Conservation (phyloP, 306 rosid genomes). For the Cicer bijugum region DNA sequence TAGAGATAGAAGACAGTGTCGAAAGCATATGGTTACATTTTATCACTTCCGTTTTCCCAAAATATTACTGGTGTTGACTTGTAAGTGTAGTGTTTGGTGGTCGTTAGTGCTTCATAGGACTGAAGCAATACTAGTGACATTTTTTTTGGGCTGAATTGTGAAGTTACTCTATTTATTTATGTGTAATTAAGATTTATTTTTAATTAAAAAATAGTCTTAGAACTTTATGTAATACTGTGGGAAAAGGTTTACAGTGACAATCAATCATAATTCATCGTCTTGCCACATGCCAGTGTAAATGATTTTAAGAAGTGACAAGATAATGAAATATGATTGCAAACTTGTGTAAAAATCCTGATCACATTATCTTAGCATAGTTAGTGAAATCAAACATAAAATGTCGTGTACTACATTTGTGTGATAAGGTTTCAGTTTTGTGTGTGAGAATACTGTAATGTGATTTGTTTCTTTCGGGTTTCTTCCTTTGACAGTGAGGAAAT, state of each 20-base stretch:
- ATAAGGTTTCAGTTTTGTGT: constrained; percentile 2
- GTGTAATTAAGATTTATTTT: neutral
- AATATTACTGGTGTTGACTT: no score
- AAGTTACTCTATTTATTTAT: neutral
- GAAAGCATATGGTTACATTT: no score
- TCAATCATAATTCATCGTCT: neutral
- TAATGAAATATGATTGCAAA: neutral
- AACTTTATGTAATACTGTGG: neutral
- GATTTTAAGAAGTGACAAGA: neutral
- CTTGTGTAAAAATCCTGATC: neutral
- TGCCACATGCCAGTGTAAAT: neutral
- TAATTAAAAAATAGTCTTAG: neutral
- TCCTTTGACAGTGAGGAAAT: constrained; percentile 1
- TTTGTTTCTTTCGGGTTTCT: neutral
- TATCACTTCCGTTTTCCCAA: no score
- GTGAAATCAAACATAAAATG: neutral
- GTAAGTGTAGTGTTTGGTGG: no score
- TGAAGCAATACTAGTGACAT: neutral
- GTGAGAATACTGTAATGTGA: neutral
- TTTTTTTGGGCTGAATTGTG: neutral
- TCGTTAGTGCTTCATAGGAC: neutral
- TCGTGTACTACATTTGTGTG: neutral
- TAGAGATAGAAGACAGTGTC: neutral
- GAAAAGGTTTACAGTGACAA: neutral
- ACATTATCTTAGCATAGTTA: neutral